phyloP scores from a whole-genome alignment of 306 rosid species.

The Prinsepia uniflora region DNA sequence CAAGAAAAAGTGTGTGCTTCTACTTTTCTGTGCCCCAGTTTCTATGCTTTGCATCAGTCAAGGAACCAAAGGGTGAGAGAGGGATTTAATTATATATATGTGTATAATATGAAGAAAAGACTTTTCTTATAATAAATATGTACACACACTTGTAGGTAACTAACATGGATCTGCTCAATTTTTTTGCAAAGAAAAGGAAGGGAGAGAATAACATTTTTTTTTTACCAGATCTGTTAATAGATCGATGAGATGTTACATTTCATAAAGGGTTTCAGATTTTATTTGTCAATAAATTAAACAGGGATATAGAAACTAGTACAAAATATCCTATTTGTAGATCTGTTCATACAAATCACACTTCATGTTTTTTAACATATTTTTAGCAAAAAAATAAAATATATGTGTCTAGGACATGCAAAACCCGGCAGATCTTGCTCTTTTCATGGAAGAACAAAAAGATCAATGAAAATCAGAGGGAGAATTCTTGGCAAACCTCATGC shows the following conservation, averaged over 20 bases:
- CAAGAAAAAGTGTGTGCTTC: too few relatives aligned
- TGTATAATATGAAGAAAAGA: neutral
- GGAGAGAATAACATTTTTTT: conserved; percentile 23
- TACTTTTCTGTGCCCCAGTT: neutral
- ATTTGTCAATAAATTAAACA: conserved; percentile 23
- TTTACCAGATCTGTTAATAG: conserved; percentile 52
- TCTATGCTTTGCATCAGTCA: neutral
- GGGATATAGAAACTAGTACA: conserved; percentile 5
- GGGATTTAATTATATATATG: neutral
- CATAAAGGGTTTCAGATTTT: conserved; percentile 25
- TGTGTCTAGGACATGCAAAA: conserved; percentile 17
- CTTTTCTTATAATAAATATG: conserved; percentile 8
- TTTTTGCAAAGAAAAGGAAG: conserved; percentile 55
- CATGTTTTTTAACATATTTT: conserved; percentile 41
- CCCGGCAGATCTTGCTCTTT: neutral
- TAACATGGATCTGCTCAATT: conserved; percentile 7
- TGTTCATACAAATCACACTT: conserved; percentile 33
- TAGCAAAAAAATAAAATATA: conserved; percentile 30
- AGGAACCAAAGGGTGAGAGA: neutral
- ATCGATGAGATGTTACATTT: conserved; percentile 23
- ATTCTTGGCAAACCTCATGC: conserved; percentile 59
- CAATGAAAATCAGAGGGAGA: neutral
- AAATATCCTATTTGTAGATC: conserved; percentile 60
- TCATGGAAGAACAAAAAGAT: neutral
- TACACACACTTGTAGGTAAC: too few relatives aligned